Evolutionary conservation across 257 asterid genomes (phyloP).

Genomic region (Mitragyna speciosa): DNA sequence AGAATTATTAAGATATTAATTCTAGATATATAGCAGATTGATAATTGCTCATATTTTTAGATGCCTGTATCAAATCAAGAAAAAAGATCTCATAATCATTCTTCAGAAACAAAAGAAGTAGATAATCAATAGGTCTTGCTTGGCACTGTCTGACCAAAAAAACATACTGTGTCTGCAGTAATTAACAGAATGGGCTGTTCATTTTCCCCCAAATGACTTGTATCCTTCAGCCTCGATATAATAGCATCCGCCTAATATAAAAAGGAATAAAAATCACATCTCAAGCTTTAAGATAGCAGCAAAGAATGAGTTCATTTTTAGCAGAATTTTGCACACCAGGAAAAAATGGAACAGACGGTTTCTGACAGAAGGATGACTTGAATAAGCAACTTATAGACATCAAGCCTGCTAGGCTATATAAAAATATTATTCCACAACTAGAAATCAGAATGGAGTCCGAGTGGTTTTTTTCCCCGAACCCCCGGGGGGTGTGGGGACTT

Average conservation of each 20-base stretch:
- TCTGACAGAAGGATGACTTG: background rate
- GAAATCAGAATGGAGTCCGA: background rate
- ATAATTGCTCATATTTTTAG: background rate
- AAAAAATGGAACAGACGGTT: background rate
- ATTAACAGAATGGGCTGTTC: constrained; percentile 58
- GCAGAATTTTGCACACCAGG: background rate
- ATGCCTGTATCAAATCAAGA: background rate
- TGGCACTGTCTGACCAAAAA: background rate
- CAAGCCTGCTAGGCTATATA: background rate
- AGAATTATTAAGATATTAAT: too few relatives aligned
- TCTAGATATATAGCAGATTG: too few relatives aligned
- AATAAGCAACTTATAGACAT: background rate
- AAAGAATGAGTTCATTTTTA: background rate
- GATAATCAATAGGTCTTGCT: background rate
- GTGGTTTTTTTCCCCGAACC: background rate
- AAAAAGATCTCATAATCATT: background rate
- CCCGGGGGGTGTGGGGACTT: background rate
- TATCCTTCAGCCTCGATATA: constrained; percentile 42
- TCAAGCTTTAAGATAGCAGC: constrained; percentile 9
- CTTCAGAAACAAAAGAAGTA: background rate
- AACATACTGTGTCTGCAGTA: constrained; percentile 88
- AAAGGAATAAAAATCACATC: constrained; percentile 17
- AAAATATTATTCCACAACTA: background rate
- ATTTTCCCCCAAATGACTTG: constrained; percentile 33
- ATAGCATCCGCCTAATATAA: constrained; percentile 75